phyloP scores from a whole-genome alignment of 306 rosid genomes.

The Acacia melanoxylon region DNA sequence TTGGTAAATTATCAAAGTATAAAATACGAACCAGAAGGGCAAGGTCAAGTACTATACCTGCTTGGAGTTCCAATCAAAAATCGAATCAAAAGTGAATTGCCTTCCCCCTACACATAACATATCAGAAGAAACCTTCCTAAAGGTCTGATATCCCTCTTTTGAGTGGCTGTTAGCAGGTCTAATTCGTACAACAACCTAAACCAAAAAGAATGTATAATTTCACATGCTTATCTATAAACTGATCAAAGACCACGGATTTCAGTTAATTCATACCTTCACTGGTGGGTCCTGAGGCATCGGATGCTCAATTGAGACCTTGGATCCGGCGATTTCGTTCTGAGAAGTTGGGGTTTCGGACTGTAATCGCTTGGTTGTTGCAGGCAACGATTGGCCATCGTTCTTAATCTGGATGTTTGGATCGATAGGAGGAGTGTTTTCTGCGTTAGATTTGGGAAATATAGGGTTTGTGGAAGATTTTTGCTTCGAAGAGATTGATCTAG shows the following conservation, averaged over 20 bases:
- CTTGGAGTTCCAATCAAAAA: constrained; percentile 59
- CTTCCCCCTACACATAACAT: constrained; percentile 52
- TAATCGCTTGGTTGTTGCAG: constrained; percentile 27
- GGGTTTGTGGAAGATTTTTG: constrained; percentile 40
- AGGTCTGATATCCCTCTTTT: constrained; percentile 41
- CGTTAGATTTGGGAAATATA: constrained; percentile 22
- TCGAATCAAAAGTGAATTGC: constrained; percentile 61
- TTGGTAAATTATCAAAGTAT: background rate
- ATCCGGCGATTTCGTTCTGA: constrained; percentile 3
- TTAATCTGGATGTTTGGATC: constrained; percentile 58
- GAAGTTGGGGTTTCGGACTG: constrained; percentile 32
- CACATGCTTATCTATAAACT: background rate
- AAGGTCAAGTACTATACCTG: constrained; percentile 56
- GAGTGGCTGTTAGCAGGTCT: constrained; percentile 51
- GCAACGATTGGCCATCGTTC: constrained; percentile 8
- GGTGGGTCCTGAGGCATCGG: constrained; percentile 27
- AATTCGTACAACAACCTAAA: constrained; percentile 80
- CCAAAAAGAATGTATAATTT: background rate
- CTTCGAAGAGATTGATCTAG: constrained; percentile 61
- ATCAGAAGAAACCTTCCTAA: constrained; percentile 65
- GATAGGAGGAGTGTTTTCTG: constrained; percentile 71
- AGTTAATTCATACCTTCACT: constrained; percentile 44
- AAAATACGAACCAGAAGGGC: constrained; percentile 1
- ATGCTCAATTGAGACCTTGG: constrained; percentile 12
- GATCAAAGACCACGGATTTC: background rate